These are phyloP conservation scores for Clarireedia homoeocarpa DNA, from an alignment of 2,329 filamentous ascomycete species.

Conservation along the genomic window DNA sequence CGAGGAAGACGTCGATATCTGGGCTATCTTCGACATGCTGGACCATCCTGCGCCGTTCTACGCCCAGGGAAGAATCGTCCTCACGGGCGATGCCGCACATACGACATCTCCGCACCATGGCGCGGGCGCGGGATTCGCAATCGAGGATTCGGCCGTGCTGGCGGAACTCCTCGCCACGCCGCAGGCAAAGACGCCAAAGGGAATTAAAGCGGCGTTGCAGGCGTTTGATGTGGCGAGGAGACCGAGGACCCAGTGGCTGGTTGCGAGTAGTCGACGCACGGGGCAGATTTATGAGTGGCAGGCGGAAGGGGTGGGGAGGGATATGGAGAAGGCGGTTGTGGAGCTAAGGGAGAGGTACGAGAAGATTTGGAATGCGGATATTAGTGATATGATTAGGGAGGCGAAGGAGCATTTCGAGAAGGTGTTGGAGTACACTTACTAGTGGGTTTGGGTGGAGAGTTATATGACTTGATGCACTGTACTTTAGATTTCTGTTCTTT, in stretches of 20 bases:
- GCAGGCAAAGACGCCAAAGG: constrained; percentile 21
- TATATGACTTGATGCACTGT: no score
- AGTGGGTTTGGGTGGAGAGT: no score
- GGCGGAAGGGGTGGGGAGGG: constrained; percentile 29
- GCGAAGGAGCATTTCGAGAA: not conserved
- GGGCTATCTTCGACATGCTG: constrained; percentile 38
- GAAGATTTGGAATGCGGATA: constrained; percentile 30
- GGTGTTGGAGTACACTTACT: no score
- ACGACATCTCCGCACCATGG: constrained; percentile 52
- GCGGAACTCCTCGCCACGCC: constrained; percentile 38
- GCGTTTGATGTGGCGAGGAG: constrained; percentile 40
- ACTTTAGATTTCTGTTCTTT: no score
- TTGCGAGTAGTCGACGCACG: constrained; percentile 7
- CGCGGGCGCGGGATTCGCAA: constrained; percentile 47
- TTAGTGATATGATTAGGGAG: constrained; percentile 5
- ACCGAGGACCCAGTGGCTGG: constrained; percentile 7
- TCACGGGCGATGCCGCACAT: constrained; percentile 56
- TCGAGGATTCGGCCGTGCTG: constrained; percentile 43
- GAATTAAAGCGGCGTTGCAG: constrained; percentile 36
- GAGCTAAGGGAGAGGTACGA: constrained; percentile 37
- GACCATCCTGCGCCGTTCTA: constrained; percentile 32
- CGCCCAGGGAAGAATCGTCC: constrained; percentile 28
- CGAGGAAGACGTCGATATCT: constrained; percentile 35
- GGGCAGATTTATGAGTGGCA: constrained; percentile 35
- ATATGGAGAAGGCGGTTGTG: constrained; percentile 27